Evolutionary conservation across 345 rosid genomes (phyloP).

Genomic region (Sonneratia caseolaris): DNA sequence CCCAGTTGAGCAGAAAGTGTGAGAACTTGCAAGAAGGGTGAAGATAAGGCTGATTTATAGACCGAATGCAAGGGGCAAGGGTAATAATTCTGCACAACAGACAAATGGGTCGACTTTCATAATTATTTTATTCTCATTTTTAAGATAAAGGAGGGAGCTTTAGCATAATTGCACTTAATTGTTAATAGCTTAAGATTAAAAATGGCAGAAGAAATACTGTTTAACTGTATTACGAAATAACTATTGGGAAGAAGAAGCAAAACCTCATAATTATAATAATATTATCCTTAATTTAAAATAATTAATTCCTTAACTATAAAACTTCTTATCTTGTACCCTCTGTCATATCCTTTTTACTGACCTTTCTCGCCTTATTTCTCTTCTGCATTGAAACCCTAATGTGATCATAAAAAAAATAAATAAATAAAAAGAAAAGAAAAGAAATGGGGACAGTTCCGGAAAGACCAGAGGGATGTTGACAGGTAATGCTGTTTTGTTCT

Average conservation of each 20-base stretch:
- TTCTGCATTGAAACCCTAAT: too few species aligned
- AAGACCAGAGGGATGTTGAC: conserved; percentile 4
- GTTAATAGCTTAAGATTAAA: neutral
- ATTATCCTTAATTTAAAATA: too few species aligned
- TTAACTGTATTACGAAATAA: neutral
- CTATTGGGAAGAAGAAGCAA: neutral
- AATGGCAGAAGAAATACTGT: neutral
- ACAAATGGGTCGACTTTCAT: neutral
- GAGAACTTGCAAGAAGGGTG: neutral
- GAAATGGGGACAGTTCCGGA: neutral
- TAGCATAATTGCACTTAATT: neutral
- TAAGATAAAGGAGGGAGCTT: neutral
- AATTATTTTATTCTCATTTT: neutral
- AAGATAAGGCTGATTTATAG: neutral
- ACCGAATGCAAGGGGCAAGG: neutral
- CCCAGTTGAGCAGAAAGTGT: neutral
- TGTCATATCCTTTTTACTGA: too few species aligned
- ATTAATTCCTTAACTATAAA: too few species aligned
- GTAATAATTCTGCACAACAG: neutral
- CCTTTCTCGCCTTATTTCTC: too few species aligned
- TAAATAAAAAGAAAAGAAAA: neutral
- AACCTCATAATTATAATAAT: too few species aligned
- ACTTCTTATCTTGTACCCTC: too few species aligned
- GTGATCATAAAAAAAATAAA: too few species aligned
- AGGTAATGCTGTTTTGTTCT: neutral